A percentile compares a stretch with the other conserved stretches of the same genome.
Evolutionary conservation across 1,139 yeast genomes (phyloP).

Genomic region (Kodamaea ohmeri): DNA sequence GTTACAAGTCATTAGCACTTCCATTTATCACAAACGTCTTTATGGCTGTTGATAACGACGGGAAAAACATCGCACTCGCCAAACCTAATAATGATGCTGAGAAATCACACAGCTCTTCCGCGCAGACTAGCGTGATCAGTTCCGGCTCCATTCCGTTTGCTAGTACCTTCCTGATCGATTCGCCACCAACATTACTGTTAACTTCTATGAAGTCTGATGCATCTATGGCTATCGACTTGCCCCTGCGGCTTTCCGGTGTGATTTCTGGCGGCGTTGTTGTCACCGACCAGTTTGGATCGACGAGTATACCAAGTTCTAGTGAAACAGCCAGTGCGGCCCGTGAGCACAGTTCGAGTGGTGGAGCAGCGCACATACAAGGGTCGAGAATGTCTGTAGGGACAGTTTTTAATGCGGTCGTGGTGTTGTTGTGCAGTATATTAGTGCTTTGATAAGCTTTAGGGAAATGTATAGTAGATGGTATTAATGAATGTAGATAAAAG

Average conservation of each 20-base stretch:
- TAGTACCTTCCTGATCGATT: constrained; percentile 14
- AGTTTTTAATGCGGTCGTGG: background rate
- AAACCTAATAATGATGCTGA: constrained; percentile 29
- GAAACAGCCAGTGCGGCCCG: constrained; percentile 10
- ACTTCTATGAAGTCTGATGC: constrained; percentile 20
- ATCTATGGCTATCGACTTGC: constrained; percentile 25
- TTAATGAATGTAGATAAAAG: too few species aligned
- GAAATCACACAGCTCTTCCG: too few species aligned
- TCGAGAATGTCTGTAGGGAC: background rate
- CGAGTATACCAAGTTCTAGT: background rate
- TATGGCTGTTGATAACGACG: constrained; percentile 67
- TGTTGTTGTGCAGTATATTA: background rate
- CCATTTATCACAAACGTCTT: constrained; percentile 57
- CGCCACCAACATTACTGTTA: constrained; percentile 23
- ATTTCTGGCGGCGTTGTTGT: constrained; percentile 34
- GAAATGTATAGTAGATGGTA: background rate
- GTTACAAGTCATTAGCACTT: constrained; percentile 60
- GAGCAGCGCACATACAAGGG: background rate
- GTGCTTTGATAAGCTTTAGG: background rate
- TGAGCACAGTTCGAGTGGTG: constrained; percentile 7
- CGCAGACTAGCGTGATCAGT: background rate
- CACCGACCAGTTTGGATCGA: constrained; percentile 13
- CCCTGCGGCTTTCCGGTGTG: constrained; percentile 36
- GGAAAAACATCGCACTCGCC: constrained; percentile 56
- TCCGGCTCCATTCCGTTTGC: constrained; percentile 54